A percentile compares a stretch with the other conserved stretches of the same genome.
Evolutionary conservation across 192 early-diverging fungal species (phyloP).

Genomic region (Coemansia sp.): DNA sequence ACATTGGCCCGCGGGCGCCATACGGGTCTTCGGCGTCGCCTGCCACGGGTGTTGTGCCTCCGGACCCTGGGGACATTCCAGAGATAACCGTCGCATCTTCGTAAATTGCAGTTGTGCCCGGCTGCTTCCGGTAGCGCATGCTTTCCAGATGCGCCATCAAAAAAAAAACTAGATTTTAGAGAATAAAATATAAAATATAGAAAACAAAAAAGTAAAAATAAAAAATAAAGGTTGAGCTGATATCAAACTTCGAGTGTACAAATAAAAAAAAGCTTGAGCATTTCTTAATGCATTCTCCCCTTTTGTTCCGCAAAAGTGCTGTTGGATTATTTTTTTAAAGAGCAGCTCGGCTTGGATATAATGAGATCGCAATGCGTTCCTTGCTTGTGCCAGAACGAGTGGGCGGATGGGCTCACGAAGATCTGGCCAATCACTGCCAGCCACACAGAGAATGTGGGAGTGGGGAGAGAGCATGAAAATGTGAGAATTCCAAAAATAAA

Average conservation of each 20-base stretch:
- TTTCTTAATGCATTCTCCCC: no score
- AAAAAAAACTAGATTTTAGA: neutral
- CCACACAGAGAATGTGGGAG: neutral
- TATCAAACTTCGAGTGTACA: neutral
- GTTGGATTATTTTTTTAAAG: no score
- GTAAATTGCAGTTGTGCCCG: constrained; percentile 41
- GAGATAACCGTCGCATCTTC: constrained; percentile 52
- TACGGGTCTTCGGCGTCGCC: constrained; percentile 14
- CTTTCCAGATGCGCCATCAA: constrained; percentile 55
- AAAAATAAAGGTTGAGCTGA: neutral
- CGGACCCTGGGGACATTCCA: constrained; percentile 36
- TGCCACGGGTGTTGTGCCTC: constrained; percentile 26
- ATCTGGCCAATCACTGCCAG: constrained; percentile 1
- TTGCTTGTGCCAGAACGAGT: no score
- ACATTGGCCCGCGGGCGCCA: constrained; percentile 10
- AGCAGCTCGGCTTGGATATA: no score
- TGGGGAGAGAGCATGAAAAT: neutral
- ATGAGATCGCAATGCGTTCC: no score
- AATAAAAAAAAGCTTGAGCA: neutral
- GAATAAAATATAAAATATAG: neutral
- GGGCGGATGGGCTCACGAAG: no score
- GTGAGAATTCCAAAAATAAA: neutral
- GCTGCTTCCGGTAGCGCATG: constrained; percentile 57
- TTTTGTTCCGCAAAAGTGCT: no score
- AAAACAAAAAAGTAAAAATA: constrained; percentile 6